Evolutionary conservation across 257 asterid species (phyloP).

Genomic region (Nicotiana sylvestris): DNA sequence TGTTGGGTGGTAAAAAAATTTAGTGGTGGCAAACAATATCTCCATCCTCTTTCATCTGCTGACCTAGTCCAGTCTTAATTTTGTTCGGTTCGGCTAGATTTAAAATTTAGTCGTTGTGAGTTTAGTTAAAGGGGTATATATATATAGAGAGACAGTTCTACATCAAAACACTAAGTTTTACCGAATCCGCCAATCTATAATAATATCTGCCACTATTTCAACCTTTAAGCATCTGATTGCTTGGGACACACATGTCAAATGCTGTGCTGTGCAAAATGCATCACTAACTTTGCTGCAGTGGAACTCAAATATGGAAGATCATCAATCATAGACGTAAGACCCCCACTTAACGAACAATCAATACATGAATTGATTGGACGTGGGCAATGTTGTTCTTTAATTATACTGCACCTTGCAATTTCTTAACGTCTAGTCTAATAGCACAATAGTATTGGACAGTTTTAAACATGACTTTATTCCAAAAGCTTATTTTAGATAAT

Average conservation of each 20-base stretch:
- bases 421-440: background rate
- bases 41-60: background rate
- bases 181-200: background rate
- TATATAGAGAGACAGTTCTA: too few species aligned
- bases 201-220: background rate
- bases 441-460: background rate
- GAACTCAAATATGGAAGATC: background rate
- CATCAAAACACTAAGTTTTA: too few species aligned
- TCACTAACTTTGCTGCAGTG: background rate
- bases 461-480: background rate
- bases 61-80: background rate
- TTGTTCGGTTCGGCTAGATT: too few species aligned
- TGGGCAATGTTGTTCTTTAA: background rate
- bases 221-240: background rate
- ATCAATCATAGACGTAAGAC: background rate
- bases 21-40: background rate
- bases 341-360: background rate
- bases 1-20: background rate
- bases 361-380: background rate
- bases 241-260: background rate
- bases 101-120: too few species aligned
- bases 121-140: too few species aligned
- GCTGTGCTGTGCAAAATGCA: background rate
- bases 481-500: background rate
- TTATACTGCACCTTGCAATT: background rate